phyloP scores from a whole-genome alignment of 2,329 filamentous ascomycete species.

The Teratosphaeriaceae sp. region DNA sequence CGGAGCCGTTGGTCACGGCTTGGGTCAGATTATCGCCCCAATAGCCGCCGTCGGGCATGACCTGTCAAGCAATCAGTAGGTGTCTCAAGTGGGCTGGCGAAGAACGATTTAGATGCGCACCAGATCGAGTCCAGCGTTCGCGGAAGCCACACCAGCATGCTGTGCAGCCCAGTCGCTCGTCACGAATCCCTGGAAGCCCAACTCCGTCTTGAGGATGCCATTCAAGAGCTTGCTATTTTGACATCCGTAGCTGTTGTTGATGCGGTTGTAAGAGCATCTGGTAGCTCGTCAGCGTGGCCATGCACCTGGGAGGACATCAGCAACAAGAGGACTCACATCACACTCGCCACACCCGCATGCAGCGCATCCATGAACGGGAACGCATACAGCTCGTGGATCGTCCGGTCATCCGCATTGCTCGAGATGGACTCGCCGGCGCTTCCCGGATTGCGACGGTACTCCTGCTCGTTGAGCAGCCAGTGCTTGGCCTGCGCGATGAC shows the following conservation, averaged over 20 bases:
- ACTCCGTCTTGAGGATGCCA: conserved; percentile 62
- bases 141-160: conserved; percentile 12
- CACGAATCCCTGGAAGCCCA: conserved; percentile 64
- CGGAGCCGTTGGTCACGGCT: conserved; percentile 54
- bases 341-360: conserved; percentile 17
- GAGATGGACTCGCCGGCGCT: conserved; percentile 48
- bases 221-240: conserved; percentile 60
- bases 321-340: conserved; percentile 27
- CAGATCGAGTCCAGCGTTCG: conserved; percentile 24
- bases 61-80: no score
- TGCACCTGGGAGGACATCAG: background rate
- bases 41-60: conserved; percentile 48
- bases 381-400: conserved; percentile 53
- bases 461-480: conserved; percentile 48
- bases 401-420: conserved; percentile 42
- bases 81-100: no score
- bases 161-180: conserved; percentile 30
- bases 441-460: conserved; percentile 32
- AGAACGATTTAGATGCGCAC: no score
- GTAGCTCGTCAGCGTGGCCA: background rate
- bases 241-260: conserved; percentile 58
- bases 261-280: conserved; percentile 41
- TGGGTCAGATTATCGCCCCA: conserved; percentile 42
- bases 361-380: conserved; percentile 26
- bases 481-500: conserved; percentile 44